Evolutionary conservation across 2,329 filamentous ascomycete species (phyloP), one percentile per base, ranked within the genome.

Genomic region (Hawksworthiomyces lignivorus): DNA sequence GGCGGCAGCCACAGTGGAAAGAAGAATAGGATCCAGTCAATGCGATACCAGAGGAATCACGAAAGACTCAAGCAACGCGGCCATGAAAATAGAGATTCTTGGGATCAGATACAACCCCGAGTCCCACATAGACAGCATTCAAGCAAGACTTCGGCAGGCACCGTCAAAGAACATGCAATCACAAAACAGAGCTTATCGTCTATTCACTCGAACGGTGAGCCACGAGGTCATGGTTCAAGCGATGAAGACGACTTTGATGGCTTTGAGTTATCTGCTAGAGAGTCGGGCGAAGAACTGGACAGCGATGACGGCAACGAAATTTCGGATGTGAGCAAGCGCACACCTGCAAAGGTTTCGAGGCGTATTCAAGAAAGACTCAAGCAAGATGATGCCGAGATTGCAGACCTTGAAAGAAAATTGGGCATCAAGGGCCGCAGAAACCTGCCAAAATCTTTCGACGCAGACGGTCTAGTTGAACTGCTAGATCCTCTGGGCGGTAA

Each of bases 361-460:
- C 50, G 50, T 17, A 57, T 79, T n/a, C 77, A 72, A 55, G 73
- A 81, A 4, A 78, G 75, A 51, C 66, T 96, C 5, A 80, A 77
- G 1, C 71, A 86, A 47, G 90, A 98, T 45, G 88, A 97, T 55
- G 85, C 80, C 3, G 87, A 95, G 52, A 97, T 98, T 52, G 82
- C 83, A 17, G 80, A 80, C 3, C 67, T 96, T 24, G 92, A 98
- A 64, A 88, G 82, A 60, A 94, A 86, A 55, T 67, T 98, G 4
- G 90, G 92, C 0, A 73, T 96, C 50, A 86, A 82, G 56, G 77
- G 79, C 19, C 83, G 82, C 46, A 94, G 87, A 55, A 81, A 76
- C 24, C 61, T 87, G 5, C 80, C 82, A 0, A 82, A 84, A 50
- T 70, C 79, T 0, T 87, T 89, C 52, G 74, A 78, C 17, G 85